Evolutionary conservation across 495 filamentous ascomycete genomes (phyloP), one percentile per base, ranked within the genome.

Genomic region (Penicillium goetzii): DNA sequence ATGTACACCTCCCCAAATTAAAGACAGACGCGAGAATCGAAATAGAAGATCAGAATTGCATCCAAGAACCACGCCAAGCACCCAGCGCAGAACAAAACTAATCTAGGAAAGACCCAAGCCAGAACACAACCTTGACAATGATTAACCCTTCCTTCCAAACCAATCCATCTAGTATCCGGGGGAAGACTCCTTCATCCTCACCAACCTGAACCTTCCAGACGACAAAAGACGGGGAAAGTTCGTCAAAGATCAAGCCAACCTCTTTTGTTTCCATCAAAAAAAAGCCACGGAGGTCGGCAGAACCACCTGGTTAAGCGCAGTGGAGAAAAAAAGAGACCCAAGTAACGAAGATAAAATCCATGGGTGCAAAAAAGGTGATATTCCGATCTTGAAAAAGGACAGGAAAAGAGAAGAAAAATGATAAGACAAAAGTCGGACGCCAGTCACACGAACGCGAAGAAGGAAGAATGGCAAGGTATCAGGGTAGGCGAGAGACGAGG

Each of bases 391-490:
- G 66, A 68, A 67, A 30, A 69, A 64, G 54, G 49, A 61, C 60
- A 59, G 50, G 57, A 66, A 47, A 58, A 40, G 59, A 59, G 66
- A 71, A 60, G n/a, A 53, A 52, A 68, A 68, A 57, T 67, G 69
- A 68, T 43, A 28, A 43, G 23, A 17, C 17, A 41, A 71, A 63
- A 67, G 54, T 68, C 76, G 66, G 75, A 76, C 72, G 68, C 74
- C 75, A 56, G 66, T 58, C 65, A 73, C 70, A 66, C 57, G 60
- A 66, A 61, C 50, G 58, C 57, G 60, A 63, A 71, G 66, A 38
- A 55, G n/a, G 52, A 66, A 73, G 67, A 66, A 77, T 71, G 62
- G 66, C 68, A 72, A 76, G 74, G 70, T 76, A 78, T 75, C 76
- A 73, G 69, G 68, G 63, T 52, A 73, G 64, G 59, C 63, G 52